Evolutionary conservation across 2,329 filamentous ascomycete species (phyloP), one percentile per base, ranked within the genome.

Genomic region (Dryadomyces quercus-mongolicae): DNA sequence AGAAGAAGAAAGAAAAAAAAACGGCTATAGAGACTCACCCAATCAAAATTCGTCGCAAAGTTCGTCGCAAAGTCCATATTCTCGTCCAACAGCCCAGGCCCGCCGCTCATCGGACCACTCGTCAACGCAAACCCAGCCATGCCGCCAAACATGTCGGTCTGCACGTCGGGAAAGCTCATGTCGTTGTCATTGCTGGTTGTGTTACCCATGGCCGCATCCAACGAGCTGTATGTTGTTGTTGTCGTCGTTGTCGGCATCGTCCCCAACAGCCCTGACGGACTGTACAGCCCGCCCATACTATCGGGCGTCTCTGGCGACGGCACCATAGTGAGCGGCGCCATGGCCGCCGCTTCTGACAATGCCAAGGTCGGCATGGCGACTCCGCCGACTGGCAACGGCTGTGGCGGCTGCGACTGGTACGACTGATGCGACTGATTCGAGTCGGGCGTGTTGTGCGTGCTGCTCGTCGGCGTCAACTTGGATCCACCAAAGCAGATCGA

Each of bases 21-120:
- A 40, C 31, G 21, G 15, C 18, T n/a, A n/a, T n/a, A 13, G 46
- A 10, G 49, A 62, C 76, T 65, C 71, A 81, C 78, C 78, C 78
- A 82, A 65, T 82, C 77, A 62, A 82, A 78, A 50, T 75, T 78
- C 46, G 69, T 65, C 38, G 70, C 77, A 62, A 82, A 78, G 49
- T 75, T 78, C 46, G 69, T 65, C 38, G 70, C 68, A 51, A 80
- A 67, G 42, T 77, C 75, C 62, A 74, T 70, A 57, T 62, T 66
- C 40, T 60, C 63, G 18, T 55, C 55, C 51, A 59, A 40, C n/a
- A 56, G 42, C 34, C 45, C 40, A 16, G 25, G 16, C 42, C 42
- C 42, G 18, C 7, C 13, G 18, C 18, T 44, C 43, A 4, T 75
- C 62, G 50, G 69, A 22, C 34, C n/a, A 75, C 18, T 70, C 72